Base-by-base conservation (phyloP, 1,284 basidiomycete species). In the Gomphus bonarii region DNA sequence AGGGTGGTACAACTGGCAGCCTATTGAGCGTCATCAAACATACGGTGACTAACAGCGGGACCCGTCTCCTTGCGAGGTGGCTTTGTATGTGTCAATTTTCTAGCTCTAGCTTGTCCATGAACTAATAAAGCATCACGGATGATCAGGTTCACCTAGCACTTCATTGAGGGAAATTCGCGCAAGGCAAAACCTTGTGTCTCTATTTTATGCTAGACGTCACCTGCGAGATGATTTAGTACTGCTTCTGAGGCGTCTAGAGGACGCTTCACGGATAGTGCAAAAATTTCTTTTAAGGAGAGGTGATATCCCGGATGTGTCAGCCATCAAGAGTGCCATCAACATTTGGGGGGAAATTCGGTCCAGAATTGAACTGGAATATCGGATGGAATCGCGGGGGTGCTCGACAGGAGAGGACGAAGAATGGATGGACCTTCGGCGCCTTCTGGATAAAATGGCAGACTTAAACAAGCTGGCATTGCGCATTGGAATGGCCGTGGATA, bases 131-230 rank as follows among this genome's bases (percentile, higher is more conserved):
- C 44, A 50, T 14, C 3, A 28, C 22, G 38, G n/a, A 10, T 50
- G 38, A 25, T 57, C 62, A 92, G 89, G 85, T 65, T 87, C 88
- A n/a, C 94, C 94, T 0, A 94, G 89, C 61, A 89, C 88, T 0
- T 86, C 87, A 2, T 69, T 88, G 16, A 58, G 67, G 3, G 82
- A 86, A 61, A 94, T 97, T 63, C 78, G 82, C 63, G 72, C 80
- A 3, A 82, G 90, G 1, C 88, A 93, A 63, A 80, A 82, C 11
- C 71, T 95, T 3, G 91, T 97, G n/a, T 78, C 85, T 4, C 81
- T 88, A 60, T 86, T 97, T 64, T 72, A 79, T 59, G 66, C 74
- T 9, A 73, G 84, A 36, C 77, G 80, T 22, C 79, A 87, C 61
- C 75, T 95, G 16, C 77, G 84, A 48, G 73, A 78, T 22, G 91